Percentiles rank a stretch among this genome's conserved stretches.
phyloP scores from a whole-genome alignment of 306 rosid species.

The Alnus rubra region DNA sequence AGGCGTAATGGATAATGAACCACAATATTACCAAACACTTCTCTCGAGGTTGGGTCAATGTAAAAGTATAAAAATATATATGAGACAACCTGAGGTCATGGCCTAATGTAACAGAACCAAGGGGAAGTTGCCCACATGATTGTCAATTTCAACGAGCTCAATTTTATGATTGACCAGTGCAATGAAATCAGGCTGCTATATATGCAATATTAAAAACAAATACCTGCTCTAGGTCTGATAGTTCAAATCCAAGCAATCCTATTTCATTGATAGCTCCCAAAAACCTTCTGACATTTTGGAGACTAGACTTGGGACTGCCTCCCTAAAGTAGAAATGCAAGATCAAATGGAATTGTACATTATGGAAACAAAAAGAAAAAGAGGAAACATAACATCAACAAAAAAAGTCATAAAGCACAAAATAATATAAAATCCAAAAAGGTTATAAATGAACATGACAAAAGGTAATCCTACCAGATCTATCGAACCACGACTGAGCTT shows the following conservation, averaged over 20 bases:
- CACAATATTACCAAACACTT: neutral
- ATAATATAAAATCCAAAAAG: neutral
- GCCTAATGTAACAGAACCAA: constrained; percentile 18
- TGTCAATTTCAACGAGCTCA: constrained; percentile 9
- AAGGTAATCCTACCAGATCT: constrained; percentile 45
- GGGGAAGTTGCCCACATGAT: constrained; percentile 8
- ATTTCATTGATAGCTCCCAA: constrained; percentile 72
- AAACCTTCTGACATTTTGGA: constrained; percentile 55
- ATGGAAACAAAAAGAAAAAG: constrained; percentile 4
- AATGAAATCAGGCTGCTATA: neutral
- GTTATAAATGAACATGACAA: constrained; percentile 14
- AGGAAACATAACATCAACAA: neutral
- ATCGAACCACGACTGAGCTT: constrained; percentile 67
- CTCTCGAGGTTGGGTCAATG: neutral
- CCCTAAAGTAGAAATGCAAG: constrained; percentile 49
- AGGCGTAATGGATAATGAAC: neutral
- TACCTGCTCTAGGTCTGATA: constrained; percentile 84
- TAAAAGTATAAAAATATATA: constrained; percentile 11
- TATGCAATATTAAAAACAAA: constrained; percentile 2
- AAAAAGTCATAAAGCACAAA: neutral
- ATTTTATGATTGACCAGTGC: neutral
- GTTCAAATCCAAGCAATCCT: constrained; percentile 78
- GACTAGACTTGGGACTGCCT: constrained; percentile 40
- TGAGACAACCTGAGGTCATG: constrained; percentile 14
- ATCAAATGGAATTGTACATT: constrained; percentile 7